Base-by-base conservation (phyloP, 1,284 basidiomycete genomes). In the Lignosus rhinocerotis region DNA sequence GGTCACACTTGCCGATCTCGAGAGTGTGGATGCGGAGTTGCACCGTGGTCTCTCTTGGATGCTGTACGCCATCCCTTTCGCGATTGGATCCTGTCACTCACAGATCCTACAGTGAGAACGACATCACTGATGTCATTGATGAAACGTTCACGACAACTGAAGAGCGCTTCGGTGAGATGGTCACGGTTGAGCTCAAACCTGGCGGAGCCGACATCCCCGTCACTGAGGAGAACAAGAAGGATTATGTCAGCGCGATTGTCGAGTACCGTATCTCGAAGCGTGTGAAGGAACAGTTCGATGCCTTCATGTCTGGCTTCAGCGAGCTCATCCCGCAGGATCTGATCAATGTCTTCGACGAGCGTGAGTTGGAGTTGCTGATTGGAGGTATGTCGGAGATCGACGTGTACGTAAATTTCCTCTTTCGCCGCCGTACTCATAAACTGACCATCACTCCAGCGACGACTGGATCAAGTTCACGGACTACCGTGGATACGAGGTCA, bases 381-480 rank as follows among this genome's bases (percentile, higher is more conserved):
- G 96, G 97, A 66, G 97, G 97, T 69, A 98, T 99, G 94, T 93
- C 93, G 21, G 96, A 99, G 76, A 98, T 99, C 65, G 96, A 99
- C 72, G 90, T 92, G 90, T 92, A 76, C 63, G 87, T 80, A n/a
- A 14, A 47, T 38, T 54, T 55, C 38, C 54, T 25, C 56, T 12
- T 48, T 25, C 21, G 14, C 17, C 21, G 45, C 19, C 17, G 9
- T 21, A 34, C 3, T 39, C 17, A 11, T 51, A 11, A 6, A 6
- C 44, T 56, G 12, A 36, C 44, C 14, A 7, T 12, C n/a, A 51
- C 49, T 53, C 10, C 56, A 92, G 89, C 72, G 90, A 93, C 66
- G 90, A 93, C 68, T 92, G 90, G 90, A 88, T 85, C 62, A 92
- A 92, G 72, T 92, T 90, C 73, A 93, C 90, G 19, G 91, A 93